These are phyloP conservation scores for Hypomyces rosellus DNA, from an alignment of 2,329 filamentous ascomycete genomes.

Conservation along the genomic window DNA sequence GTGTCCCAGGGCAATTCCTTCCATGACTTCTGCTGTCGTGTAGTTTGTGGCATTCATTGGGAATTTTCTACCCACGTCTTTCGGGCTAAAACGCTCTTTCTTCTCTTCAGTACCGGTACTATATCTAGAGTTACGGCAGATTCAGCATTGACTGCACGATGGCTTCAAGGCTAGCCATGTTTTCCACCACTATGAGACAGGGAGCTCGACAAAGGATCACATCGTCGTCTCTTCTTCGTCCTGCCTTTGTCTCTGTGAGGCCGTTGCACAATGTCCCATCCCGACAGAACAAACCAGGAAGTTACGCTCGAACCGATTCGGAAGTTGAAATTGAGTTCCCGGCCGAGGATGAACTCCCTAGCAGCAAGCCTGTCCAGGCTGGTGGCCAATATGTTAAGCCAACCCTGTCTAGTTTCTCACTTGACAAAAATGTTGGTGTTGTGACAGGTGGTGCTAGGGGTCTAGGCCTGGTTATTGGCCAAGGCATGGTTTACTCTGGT, in stretches of 20 bases:
- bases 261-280: constrained; percentile 27
- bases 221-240: no score
- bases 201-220: no score
- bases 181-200: no score
- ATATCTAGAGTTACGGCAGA: no score
- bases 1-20: no score
- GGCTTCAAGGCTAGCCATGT: no score
- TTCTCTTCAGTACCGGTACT: no score
- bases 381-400: constrained; percentile 79
- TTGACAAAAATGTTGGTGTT: constrained; percentile 75
- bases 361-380: constrained; percentile 63
- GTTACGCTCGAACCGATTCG: constrained; percentile 74
- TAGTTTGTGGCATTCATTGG: no score
- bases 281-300: constrained; percentile 46
- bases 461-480: constrained; percentile 85
- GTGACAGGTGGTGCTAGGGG: constrained; percentile 89
- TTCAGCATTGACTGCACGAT: no score
- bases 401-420: constrained; percentile 77
- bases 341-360: constrained; percentile 64
- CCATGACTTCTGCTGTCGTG: no score
- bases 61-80: no score
- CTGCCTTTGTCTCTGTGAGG: constrained; percentile 20
- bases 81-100: no score
- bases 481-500: constrained; percentile 82
- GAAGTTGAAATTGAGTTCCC: constrained; percentile 75